Conservation (phyloP, 306 rosid species). For the Quercus robur region DNA sequence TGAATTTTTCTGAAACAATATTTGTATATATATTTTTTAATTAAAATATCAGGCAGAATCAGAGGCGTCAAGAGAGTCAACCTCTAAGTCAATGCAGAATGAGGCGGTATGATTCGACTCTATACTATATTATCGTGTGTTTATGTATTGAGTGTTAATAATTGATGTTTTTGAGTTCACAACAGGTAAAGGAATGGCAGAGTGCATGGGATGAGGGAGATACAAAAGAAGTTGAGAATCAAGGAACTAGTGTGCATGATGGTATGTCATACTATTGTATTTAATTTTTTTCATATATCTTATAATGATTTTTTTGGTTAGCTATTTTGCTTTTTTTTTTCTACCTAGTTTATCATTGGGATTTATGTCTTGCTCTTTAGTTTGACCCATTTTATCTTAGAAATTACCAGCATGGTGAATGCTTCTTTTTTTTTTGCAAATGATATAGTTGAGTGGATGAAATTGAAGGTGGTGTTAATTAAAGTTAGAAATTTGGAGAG, state of each 20-base stretch:
- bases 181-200: slow-evolving; percentile 81
- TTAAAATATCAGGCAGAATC: slow-evolving; percentile 58
- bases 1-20: too few relatives aligned
- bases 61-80: slow-evolving; percentile 45
- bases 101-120: slow-evolving; percentile 40
- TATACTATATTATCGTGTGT: not conserved
- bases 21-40: not conserved
- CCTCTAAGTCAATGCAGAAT: slow-evolving; percentile 48
- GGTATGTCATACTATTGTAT: slow-evolving; percentile 35
- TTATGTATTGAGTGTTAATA: not conserved
- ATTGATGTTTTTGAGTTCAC: slow-evolving; percentile 22
- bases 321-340: not conserved
- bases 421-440: too few relatives aligned
- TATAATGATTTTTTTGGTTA: not conserved
- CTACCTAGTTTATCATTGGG: not conserved
- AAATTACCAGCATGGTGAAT: too few relatives aligned
- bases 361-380: too few relatives aligned
- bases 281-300: not conserved
- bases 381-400: too few relatives aligned
- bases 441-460: too few relatives aligned
- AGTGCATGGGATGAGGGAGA: slow-evolving; percentile 82
- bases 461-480: too few relatives aligned
- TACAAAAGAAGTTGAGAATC: slow-evolving; percentile 33
- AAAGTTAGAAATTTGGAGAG: too few relatives aligned
- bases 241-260: slow-evolving; percentile 35